Evolutionary conservation across 2,329 filamentous ascomycete species (phyloP), one percentile per base, ranked within the genome.

Genomic region (Nemania sp.): DNA sequence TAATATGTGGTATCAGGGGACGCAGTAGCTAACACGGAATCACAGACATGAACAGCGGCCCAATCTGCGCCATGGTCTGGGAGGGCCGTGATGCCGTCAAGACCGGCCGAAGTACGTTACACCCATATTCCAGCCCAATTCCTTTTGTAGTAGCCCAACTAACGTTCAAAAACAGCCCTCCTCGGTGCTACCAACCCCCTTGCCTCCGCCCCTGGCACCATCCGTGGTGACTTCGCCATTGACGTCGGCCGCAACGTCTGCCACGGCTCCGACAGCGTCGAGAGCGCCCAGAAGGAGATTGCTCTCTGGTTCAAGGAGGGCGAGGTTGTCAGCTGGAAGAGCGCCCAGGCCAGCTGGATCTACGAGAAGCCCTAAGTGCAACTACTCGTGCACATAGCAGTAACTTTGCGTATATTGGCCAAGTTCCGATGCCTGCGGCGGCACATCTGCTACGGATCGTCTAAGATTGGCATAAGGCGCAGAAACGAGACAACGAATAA

Each of bases 241-340:
- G 90, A 93, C 79, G 91, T 94, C 81, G 96, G 96, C 86, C 93
- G 95, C 84, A 99, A 99, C 89, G 94, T 98, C 87, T 98, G 95
- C 93, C 96, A 99, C 91, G 96, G 96, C 82, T 98, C 94, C 84
- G 96, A 99, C 89, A 90, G 88, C 82, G 95, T 99, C 85, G 96
- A 99, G 90, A 97, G 90, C 87, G 96, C 96, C 85, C 90, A 98
- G 92, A 98, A 98, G 93, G 96, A 99, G 89, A 99, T 99, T 82
- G 92, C 91, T 79, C 91, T 98, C 82, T 99, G 96, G 96, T 99
- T 99, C 92, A 90, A 92, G 85, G 87, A 92, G 76, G 90, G 89
- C 77, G 96, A 98, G 84, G 82, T 97, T 80, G 84, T 93, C 84
- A 87, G 81, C 85, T 98, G 92, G 90, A 95, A 96, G 89, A 86